These are phyloP conservation scores for Pseudotsuga menziesii DNA, from an alignment of 75 land plant genomes.

Conservation along the genomic window DNA sequence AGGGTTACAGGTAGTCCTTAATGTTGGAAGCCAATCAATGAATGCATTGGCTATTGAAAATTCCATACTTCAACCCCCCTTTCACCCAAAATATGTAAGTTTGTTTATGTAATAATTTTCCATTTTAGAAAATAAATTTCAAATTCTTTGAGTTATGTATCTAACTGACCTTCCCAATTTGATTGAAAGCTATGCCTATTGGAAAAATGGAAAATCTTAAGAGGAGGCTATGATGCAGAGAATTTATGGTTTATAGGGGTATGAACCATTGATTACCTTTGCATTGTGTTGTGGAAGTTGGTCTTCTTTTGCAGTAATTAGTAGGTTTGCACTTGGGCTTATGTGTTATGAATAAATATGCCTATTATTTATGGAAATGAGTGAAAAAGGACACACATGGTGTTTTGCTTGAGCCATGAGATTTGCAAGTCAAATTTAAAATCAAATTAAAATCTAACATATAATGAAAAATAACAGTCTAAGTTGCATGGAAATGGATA, in stretches of 20 bases:
- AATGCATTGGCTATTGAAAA: slow-evolving; percentile 88
- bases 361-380: not conserved
- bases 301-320: slow-evolving; percentile 96
- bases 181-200: slow-evolving; percentile 25
- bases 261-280: slow-evolving; percentile 92
- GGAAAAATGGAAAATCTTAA: slow-evolving; percentile 36
- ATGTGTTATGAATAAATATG: not conserved
- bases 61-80: slow-evolving; percentile 75
- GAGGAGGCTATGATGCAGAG: slow-evolving; percentile 32
- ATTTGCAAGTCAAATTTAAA: not conserved
- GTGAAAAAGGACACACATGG: not conserved
- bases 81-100: slow-evolving; percentile 62
- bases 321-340: not conserved
- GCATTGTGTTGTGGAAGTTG: slow-evolving; percentile 95
- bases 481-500: no score
- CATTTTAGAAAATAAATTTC: not conserved
- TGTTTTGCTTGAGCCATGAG: not conserved
- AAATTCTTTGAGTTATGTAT: not conserved
- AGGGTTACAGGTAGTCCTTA: slow-evolving; percentile 59
- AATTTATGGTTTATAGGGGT: slow-evolving; percentile 67
- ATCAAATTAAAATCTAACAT: no score
- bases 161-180: not conserved
- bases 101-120: not conserved
- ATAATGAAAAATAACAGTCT: no score
- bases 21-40: slow-evolving; percentile 65